Percentiles rank a stretch among this genome's conserved stretches.
phyloP scores from a whole-genome alignment of 495 filamentous ascomycete species.

The Paragyromitra xinjiangensis region DNA sequence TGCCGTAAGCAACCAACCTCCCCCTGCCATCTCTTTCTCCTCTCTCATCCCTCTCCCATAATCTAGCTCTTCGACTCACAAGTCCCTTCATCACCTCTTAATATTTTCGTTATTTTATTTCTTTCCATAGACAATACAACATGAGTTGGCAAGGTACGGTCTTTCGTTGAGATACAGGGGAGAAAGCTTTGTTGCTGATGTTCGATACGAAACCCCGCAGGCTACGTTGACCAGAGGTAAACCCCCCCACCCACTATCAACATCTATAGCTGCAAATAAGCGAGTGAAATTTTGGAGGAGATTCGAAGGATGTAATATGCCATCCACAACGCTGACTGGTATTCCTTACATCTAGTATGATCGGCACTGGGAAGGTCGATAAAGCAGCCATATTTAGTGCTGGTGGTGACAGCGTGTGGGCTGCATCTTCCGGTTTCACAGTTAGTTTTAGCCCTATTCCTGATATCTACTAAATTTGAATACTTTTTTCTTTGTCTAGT shows the following conservation, averaged over 20 bases:
- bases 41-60: conserved; percentile 32
- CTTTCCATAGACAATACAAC: conserved; percentile 2
- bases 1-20: conserved; percentile 10
- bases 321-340: conserved; percentile 15
- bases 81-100: conserved; percentile 11
- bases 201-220: conserved; percentile 40
- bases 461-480: conserved; percentile 13
- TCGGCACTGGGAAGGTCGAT: conserved; percentile 83
- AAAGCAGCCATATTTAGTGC: conserved; percentile 85
- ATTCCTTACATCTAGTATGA: conserved; percentile 66
- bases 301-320: conserved; percentile 1
- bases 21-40: conserved; percentile 32
- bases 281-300: not conserved
- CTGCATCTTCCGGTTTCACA: conserved; percentile 71
- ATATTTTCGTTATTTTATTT: not conserved
- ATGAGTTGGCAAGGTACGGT: conserved; percentile 50
- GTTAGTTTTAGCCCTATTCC: conserved; percentile 64
- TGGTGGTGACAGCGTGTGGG: conserved; percentile 85
- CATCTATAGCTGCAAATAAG: not conserved
- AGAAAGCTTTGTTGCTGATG: conserved; percentile 39
- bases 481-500: not conserved
- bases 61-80: conserved; percentile 6
- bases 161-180: not conserved
- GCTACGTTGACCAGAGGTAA: conserved; percentile 46
- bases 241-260: not conserved